Evolutionary conservation across 2,329 filamentous ascomycete species (phyloP).

Genomic region (Elsinoe arachidis): DNA sequence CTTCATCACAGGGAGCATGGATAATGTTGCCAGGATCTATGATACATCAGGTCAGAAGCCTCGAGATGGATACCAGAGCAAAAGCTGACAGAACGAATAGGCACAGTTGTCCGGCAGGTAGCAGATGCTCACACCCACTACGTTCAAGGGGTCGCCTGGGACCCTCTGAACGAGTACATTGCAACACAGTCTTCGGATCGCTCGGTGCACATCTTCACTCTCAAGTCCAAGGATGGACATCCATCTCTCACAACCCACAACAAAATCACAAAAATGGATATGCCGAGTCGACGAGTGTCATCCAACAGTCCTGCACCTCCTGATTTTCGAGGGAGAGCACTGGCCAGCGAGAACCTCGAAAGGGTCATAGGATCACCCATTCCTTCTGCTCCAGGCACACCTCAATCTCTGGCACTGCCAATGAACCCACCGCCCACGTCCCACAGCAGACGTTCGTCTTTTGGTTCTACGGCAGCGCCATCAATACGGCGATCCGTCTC

Average conservation of each 20-base stretch:
- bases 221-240: conserved; percentile 93
- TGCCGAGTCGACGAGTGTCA: conserved; percentile 83
- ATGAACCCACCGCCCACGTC: conserved; percentile 96
- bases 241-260: conserved; percentile 73
- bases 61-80: not conserved
- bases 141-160: conserved; percentile 96
- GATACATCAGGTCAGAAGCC: conserved; percentile 55
- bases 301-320: conserved; percentile 87
- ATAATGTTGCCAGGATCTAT: conserved; percentile 95
- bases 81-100: conserved; percentile 29
- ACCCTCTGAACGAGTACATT: conserved; percentile 94
- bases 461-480: conserved; percentile 56
- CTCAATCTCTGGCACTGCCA: conserved; percentile 75
- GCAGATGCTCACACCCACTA: conserved; percentile 90
- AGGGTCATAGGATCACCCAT: conserved; percentile 68
- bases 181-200: conserved; percentile 97
- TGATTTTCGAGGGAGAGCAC: conserved; percentile 61
- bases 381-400: conserved; percentile 87
- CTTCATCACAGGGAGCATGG: conserved; percentile 99
- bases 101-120: conserved; percentile 74
- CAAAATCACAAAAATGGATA: conserved; percentile 82
- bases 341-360: conserved; percentile 48
- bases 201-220: conserved; percentile 92
- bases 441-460: conserved; percentile 89
- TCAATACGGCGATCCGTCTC: conserved; percentile 74